Evolutionary conservation across 1,284 basidiomycete species (phyloP).

Genomic region (Cryptococcus sp.): DNA sequence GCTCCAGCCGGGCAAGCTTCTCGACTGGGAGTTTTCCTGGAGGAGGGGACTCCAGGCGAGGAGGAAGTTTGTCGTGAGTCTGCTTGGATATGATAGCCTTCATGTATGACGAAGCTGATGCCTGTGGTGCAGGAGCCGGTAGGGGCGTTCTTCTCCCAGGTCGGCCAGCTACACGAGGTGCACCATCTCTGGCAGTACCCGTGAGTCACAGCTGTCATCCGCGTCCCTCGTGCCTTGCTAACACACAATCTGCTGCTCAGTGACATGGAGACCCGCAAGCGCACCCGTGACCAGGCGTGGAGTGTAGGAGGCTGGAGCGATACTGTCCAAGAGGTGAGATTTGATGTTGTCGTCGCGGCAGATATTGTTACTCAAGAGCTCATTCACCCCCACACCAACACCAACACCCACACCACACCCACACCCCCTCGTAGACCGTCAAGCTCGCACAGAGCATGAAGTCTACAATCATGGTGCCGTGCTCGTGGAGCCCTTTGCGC

Average conservation of each 20-base stretch:
- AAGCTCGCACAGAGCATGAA: constrained; percentile 46
- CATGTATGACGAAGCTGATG: not conserved
- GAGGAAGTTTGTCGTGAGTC: constrained; percentile 63
- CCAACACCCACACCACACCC: not conserved
- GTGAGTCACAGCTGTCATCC: constrained; percentile 53
- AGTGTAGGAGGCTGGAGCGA: constrained; percentile 88
- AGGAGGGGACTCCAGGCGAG: constrained; percentile 83
- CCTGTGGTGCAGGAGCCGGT: constrained; percentile 59
- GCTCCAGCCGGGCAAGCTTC: constrained; percentile 68
- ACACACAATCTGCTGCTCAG: constrained; percentile 48
- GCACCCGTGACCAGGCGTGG: constrained; percentile 83
- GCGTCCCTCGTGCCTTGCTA: not conserved
- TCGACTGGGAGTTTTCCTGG: constrained; percentile 94
- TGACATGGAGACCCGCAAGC: constrained; percentile 73
- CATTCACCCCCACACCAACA: not conserved
- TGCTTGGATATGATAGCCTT: not conserved
- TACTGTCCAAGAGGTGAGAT: constrained; percentile 77
- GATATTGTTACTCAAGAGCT: not conserved
- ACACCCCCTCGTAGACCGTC: constrained; percentile 34
- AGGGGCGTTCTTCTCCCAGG: constrained; percentile 91
- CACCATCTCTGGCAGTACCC: constrained; percentile 94
- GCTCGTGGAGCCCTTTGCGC: constrained; percentile 46
- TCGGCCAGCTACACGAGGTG: constrained; percentile 82
- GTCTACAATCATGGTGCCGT: constrained; percentile 44
- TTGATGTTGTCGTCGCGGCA: constrained; percentile 22